Conservation (phyloP, 768 basidiomycete species). For the Lactarius deliciosus region DNA sequence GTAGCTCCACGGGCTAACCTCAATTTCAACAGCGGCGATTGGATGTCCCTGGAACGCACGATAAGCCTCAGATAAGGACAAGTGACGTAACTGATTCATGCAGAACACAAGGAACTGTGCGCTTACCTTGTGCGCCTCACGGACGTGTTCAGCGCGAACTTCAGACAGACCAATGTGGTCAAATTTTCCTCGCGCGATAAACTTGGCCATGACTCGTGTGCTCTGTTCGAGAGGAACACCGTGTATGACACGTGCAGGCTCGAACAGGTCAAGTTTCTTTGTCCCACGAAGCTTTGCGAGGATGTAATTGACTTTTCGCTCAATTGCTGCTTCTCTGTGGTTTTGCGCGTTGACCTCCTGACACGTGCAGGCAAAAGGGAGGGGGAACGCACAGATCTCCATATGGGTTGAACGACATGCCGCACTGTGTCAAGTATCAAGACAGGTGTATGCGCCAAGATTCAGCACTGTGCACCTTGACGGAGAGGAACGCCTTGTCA, state of each 20-base stretch:
- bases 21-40: slow-evolving; percentile 63
- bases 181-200: slow-evolving; percentile 56
- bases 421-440: slow-evolving; percentile 12
- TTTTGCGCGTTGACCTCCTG: background rate
- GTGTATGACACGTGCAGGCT: slow-evolving; percentile 50
- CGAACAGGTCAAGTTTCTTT: slow-evolving; percentile 61
- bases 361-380: background rate
- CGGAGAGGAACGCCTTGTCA: slow-evolving; percentile 48
- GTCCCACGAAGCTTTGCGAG: slow-evolving; percentile 45
- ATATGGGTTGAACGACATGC: slow-evolving; percentile 22
- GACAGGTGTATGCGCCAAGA: background rate
- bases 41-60: slow-evolving; percentile 18
- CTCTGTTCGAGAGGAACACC: slow-evolving; percentile 48
- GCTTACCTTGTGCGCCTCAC: slow-evolving; percentile 35
- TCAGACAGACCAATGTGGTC: slow-evolving; percentile 63
- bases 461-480: slow-evolving; percentile 41
- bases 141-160: slow-evolving; percentile 48
- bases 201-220: slow-evolving; percentile 42
- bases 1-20: slow-evolving; percentile 63
- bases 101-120: slow-evolving; percentile 44
- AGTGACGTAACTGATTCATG: background rate
- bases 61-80: too few relatives aligned
- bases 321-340: slow-evolving; percentile 19
- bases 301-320: slow-evolving; percentile 26
- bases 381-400: slow-evolving; percentile 18